These are phyloP conservation scores for Arachnomyces sp. DNA, from an alignment of 2,329 filamentous ascomycete species.

Conservation along the genomic window DNA sequence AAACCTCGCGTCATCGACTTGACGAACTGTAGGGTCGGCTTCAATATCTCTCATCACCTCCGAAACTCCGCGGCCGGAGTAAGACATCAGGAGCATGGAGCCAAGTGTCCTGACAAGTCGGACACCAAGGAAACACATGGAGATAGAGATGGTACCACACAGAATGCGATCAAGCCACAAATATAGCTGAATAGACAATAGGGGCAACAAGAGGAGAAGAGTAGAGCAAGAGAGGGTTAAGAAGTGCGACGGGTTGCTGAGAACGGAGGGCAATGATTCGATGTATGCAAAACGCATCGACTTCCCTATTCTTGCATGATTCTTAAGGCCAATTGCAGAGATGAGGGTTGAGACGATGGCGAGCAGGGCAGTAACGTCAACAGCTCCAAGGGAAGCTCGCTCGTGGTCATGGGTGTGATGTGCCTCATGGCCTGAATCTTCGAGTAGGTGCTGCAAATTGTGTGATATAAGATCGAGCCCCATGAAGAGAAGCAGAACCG, in stretches of 20 bases:
- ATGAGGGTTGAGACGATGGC: slow-evolving; percentile 77
- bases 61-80: slow-evolving; percentile 54
- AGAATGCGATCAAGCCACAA: slow-evolving; percentile 76
- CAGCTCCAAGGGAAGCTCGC: slow-evolving; percentile 62
- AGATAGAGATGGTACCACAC: slow-evolving; percentile 70
- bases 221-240: slow-evolving; percentile 81
- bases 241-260: slow-evolving; percentile 92
- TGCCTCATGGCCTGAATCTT: slow-evolving; percentile 63
- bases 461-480: slow-evolving; percentile 93
- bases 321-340: slow-evolving; percentile 78
- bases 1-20: slow-evolving; percentile 84
- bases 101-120: slow-evolving; percentile 80
- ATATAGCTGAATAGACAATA: slow-evolving; percentile 74
- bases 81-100: slow-evolving; percentile 94
- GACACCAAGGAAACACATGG: slow-evolving; percentile 82
- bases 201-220: slow-evolving; percentile 70
- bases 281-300: slow-evolving; percentile 83
- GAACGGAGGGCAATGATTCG: slow-evolving; percentile 70
- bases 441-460: slow-evolving; percentile 85
- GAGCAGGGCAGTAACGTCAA: slow-evolving; percentile 73
- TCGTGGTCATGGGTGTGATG: slow-evolving; percentile 64
- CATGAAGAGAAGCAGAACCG: slow-evolving; percentile 93
- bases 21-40: slow-evolving; percentile 64
- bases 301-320: slow-evolving; percentile 85
- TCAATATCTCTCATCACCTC: slow-evolving; percentile 81